Percentiles rank a stretch among this genome's conserved stretches.
These are phyloP conservation scores for Leccinum huronense DNA, from an alignment of 1,284 basidiomycete genomes.

Conservation along the genomic window DNA sequence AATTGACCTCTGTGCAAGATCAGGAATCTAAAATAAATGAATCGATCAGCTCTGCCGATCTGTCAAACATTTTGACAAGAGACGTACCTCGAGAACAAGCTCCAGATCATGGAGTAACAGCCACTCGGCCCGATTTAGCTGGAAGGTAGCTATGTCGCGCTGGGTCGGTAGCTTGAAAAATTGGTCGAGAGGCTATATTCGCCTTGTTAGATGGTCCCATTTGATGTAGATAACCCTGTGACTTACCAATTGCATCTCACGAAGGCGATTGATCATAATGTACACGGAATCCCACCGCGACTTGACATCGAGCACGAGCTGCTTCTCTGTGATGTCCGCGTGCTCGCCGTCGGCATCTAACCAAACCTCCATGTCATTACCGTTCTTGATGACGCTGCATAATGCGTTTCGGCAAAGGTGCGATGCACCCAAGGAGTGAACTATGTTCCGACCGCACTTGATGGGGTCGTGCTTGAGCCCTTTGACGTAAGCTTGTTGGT, in stretches of 20 bases:
- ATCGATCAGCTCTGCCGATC: background rate
- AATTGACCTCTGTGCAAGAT: background rate
- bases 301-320: background rate
- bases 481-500: background rate
- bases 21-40: background rate
- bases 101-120: slow-evolving; percentile 4
- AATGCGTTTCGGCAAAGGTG: background rate
- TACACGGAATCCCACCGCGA: background rate
- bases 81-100: background rate
- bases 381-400: background rate
- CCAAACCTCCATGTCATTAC: background rate
- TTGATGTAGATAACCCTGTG: background rate
- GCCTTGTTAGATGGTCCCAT: background rate
- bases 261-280: background rate
- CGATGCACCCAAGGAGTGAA: background rate
- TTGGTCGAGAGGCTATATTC: background rate
- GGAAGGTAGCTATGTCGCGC: background rate
- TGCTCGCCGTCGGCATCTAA: background rate
- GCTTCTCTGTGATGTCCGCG: background rate
- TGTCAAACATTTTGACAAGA: background rate
- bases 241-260: background rate
- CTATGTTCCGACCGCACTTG: background rate
- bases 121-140: background rate
- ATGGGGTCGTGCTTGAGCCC: background rate
- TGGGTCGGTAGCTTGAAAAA: slow-evolving; percentile 1